Evolutionary conservation across 2,329 filamentous ascomycete species (phyloP).

Genomic region (Pseudogymnoascus pannorum): DNA sequence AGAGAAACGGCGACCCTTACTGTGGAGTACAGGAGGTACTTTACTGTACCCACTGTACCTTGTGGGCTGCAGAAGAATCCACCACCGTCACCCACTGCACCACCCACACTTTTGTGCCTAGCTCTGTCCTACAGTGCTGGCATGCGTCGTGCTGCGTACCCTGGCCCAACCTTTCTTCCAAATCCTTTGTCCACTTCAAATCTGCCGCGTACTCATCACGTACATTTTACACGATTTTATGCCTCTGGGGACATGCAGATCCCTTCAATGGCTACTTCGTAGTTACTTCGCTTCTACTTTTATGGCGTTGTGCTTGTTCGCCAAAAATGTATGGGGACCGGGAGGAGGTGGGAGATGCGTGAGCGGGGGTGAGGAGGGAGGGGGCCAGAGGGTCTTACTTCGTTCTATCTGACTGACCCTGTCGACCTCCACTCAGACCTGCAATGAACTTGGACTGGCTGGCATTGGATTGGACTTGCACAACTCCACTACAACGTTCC

Average conservation of each 20-base stretch:
- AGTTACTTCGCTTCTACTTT: not conserved
- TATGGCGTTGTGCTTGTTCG: not conserved
- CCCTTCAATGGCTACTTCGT: not conserved
- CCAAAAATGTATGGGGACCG: not conserved
- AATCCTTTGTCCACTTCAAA: not conserved
- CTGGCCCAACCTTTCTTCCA: not conserved
- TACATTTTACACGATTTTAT: not conserved
- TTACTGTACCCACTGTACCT: not conserved
- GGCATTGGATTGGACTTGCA: not conserved
- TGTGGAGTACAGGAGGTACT: not conserved
- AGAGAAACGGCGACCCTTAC: not conserved
- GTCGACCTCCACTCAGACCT: conserved; percentile 5
- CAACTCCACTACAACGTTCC: conserved; percentile 4
- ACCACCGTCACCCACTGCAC: not conserved
- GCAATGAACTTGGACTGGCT: not conserved
- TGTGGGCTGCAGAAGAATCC: not conserved
- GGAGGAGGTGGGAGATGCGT: too few species aligned
- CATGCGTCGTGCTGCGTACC: not conserved
- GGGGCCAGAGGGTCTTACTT: conserved; percentile 4
- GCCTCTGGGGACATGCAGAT: not conserved
- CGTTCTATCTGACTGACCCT: conserved; percentile 5
- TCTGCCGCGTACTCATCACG: not conserved
- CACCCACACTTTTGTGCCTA: not conserved
- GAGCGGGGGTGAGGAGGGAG: not conserved
- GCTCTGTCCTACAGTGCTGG: not conserved